phyloP scores from a whole-genome alignment of 371 early-diverging fungal genomes.

The Parasitella parasitica region DNA sequence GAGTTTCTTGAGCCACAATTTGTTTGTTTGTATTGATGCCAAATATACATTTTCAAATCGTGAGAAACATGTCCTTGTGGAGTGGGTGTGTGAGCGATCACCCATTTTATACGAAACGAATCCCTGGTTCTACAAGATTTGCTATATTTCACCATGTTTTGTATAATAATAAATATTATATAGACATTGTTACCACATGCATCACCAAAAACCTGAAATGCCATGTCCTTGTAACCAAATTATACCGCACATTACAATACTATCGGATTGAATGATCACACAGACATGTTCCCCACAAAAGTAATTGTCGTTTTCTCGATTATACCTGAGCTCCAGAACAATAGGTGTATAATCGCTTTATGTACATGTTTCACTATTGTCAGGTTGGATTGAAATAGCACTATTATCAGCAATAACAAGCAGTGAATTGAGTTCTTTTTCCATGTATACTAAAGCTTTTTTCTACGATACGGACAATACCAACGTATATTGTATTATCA shows the following conservation, averaged over 20 bases:
- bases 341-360: neutral
- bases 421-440: no score
- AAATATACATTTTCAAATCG: neutral
- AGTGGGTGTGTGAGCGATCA: neutral
- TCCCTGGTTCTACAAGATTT: neutral
- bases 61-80: neutral
- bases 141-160: neutral
- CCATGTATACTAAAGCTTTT: no score
- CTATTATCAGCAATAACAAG: no score
- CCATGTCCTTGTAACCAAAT: neutral
- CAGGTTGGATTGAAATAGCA: no score
- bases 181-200: neutral
- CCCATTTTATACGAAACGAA: neutral
- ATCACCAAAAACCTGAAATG: neutral
- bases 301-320: no score
- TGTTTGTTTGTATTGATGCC: neutral
- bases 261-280: neutral
- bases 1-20: neutral
- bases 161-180: no score
- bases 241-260: neutral
- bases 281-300: neutral
- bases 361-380: no score
- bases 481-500: no score
- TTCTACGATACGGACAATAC: no score
- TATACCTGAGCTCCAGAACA: neutral